phyloP scores from a whole-genome alignment of 1,139 yeast species.

The Suhomyces yuchorum region DNA sequence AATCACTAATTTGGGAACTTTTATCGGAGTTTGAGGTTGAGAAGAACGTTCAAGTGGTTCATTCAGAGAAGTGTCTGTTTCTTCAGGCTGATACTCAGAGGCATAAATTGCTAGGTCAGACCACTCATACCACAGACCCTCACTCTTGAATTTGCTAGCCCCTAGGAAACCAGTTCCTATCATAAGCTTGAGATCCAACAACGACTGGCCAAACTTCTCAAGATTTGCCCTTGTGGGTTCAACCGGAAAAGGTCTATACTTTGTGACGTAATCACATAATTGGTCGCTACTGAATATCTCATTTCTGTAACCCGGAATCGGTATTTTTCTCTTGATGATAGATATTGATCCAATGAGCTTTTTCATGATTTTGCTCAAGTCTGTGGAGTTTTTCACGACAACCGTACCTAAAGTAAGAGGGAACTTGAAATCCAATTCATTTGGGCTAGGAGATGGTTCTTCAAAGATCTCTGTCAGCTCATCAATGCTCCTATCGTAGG shows the following conservation, averaged over 20 bases:
- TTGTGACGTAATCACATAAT: constrained; percentile 33
- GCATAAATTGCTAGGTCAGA: constrained; percentile 35
- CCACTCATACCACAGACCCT: constrained; percentile 54
- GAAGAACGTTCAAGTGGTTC: constrained; percentile 1
- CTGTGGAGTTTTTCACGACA: constrained; percentile 19
- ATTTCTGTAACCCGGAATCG: constrained; percentile 45
- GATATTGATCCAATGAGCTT: constrained; percentile 31
- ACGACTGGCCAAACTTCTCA: constrained; percentile 47
- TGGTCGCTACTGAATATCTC: constrained; percentile 46
- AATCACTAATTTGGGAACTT: constrained; percentile 12
- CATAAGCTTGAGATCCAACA: constrained; percentile 40
- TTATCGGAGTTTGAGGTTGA: constrained; percentile 9
- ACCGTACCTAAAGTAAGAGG: constrained; percentile 40
- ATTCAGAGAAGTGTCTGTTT: not conserved
- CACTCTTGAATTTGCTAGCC: constrained; percentile 42
- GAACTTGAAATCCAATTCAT: constrained; percentile 25
- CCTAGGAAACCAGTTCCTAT: constrained; percentile 37
- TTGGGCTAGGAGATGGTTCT: constrained; percentile 2
- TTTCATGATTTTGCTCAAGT: constrained; percentile 27
- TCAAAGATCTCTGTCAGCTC: constrained; percentile 5
- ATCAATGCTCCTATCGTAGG: constrained; percentile 6
- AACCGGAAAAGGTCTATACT: constrained; percentile 35
- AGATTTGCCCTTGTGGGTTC: constrained; percentile 42
- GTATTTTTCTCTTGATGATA: constrained; percentile 36
- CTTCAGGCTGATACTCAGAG: constrained; percentile 18